Conservation (phyloP, 1,284 basidiomycete genomes). For the Leccinum fuscescens region DNA sequence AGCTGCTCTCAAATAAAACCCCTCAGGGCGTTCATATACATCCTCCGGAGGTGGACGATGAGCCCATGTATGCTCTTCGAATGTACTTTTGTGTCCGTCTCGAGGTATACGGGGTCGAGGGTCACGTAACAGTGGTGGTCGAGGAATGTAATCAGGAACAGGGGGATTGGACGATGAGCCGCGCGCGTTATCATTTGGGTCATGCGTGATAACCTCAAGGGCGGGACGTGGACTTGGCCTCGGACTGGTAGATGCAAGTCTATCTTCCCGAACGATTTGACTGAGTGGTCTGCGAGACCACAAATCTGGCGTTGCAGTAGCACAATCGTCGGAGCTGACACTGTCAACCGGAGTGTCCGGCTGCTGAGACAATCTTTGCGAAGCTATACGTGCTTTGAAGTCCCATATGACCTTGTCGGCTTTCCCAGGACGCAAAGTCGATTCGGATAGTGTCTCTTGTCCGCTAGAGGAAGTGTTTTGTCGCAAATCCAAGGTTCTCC, state of each 20-base stretch:
- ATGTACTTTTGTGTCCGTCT: constrained; percentile 50
- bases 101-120: constrained; percentile 24
- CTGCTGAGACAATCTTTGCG: constrained; percentile 19
- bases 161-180: constrained; percentile 18
- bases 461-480: constrained; percentile 31
- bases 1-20: constrained; percentile 32
- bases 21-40: constrained; percentile 90
- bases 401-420: constrained; percentile 33
- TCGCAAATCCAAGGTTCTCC: constrained; percentile 26
- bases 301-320: constrained; percentile 30
- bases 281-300: constrained; percentile 35
- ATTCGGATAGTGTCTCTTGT: constrained; percentile 33
- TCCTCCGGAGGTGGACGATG: constrained; percentile 91
- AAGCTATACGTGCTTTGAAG: constrained; percentile 22
- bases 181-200: constrained; percentile 17
- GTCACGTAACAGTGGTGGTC: constrained; percentile 19
- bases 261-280: constrained; percentile 28
- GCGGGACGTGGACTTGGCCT: constrained; percentile 28
- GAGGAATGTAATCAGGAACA: constrained; percentile 20
- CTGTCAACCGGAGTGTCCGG: constrained; percentile 23
- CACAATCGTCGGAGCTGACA: constrained; percentile 29
- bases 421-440: constrained; percentile 33
- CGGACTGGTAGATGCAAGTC: constrained; percentile 14
- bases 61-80: constrained; percentile 73
- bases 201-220: constrained; percentile 33